Evolutionary conservation across 108 stramenopile genomes (phyloP).

Genomic region (Cyclotella sp.): DNA sequence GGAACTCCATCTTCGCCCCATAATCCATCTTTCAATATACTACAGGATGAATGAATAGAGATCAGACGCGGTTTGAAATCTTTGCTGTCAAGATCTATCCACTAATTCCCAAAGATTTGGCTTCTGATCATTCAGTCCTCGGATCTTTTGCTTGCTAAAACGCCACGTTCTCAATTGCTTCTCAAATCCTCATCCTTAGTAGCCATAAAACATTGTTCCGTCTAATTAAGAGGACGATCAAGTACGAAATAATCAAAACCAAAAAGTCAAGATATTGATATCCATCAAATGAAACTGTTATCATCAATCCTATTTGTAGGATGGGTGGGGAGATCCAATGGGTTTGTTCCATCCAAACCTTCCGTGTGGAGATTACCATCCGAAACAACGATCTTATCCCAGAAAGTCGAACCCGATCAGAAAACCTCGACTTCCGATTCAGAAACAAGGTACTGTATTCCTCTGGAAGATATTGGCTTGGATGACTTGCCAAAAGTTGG

Average conservation of each 20-base stretch:
- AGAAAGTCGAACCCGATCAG: neutral
- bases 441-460: constrained; percentile 40
- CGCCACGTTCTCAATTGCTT: neutral
- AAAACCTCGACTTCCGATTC: neutral
- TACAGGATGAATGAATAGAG: too few relatives aligned
- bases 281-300: neutral
- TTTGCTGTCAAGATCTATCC: too few relatives aligned
- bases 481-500: constrained; percentile 51
- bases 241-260: neutral
- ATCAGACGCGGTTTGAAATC: too few relatives aligned
- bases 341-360: neutral
- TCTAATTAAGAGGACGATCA: too few relatives aligned
- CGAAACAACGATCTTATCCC: neutral
- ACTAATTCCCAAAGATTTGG: neutral
- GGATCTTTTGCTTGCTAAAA: neutral
- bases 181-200: neutral
- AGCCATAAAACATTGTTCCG: neutral
- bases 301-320: neutral
- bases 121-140: neutral
- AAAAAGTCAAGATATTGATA: neutral
- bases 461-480: constrained; percentile 36
- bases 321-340: neutral
- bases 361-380: neutral
- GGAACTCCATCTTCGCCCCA: too few relatives aligned
- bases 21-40: too few relatives aligned